Evolutionary conservation across 768 basidiomycete species (phyloP), one percentile per base, ranked within the genome.

Genomic region (Tylopilus subfusipes): DNA sequence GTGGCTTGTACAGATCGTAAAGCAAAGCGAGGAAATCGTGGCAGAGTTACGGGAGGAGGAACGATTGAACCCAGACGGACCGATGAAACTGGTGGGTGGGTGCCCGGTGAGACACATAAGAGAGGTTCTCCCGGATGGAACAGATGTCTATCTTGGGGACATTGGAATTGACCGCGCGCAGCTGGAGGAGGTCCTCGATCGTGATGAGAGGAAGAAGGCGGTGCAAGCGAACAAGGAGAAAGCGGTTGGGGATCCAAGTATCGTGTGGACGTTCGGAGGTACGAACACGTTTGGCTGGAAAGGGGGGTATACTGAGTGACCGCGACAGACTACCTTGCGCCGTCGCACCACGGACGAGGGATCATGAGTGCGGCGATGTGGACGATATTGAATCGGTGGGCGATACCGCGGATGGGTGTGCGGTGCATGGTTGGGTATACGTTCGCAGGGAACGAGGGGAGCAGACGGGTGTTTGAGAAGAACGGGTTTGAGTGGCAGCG

Each of bases 311-410:
- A 42, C 51, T 53, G 31, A 50, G 22, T 38, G 47, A 42, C 6
- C 29, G 24, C 2, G 45, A n/a, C 61, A 86, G 87, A 86, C 63
- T 87, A 78, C 57, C 68, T 89, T 39, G 78, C 75, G 6, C 74
- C 82, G 16, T 78, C 77, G 31, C 79, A 86, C 62, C 86, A 88
- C 53, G 76, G 85, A 29, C 75, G 72, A 59, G 86, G 88, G 0
- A 88, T 90, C 57, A 90, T 90, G 89, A 78, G 80, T 21, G 81
- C 79, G n/a, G 85, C 79, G 0, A 62, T 90, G 30, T 68, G 68
- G 9, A 78, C 77, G 6, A 45, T 91, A 30, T 49, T 90, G 42
- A 63, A 77, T 18, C 63, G 76, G 12, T 88, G 88, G 86, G 81
- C 73, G 21, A 72, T 87, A 39, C 85, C 85, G 1, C 72, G 83